Base-by-base conservation (phyloP, 2,329 filamentous ascomycete genomes). In the Endothia cerciana region DNA sequence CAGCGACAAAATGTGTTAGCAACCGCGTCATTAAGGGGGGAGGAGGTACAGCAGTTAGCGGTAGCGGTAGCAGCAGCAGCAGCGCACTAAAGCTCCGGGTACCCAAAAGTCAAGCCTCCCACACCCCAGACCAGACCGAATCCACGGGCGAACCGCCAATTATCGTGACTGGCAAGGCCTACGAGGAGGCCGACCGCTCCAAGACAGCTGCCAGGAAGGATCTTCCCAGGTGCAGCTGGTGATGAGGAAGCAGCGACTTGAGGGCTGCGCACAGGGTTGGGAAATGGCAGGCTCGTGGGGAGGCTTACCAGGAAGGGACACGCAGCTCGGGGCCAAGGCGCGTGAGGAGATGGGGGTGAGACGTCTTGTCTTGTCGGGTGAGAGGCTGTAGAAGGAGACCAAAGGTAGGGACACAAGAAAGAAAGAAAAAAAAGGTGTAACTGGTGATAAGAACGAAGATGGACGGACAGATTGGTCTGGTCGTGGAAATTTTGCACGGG, bases 281-380 rank as follows among this genome's bases (percentile, higher is more conserved):
- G 57, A 28, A n/a, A 59, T 41, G 22, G 25, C 36, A 28, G 38
- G n/a, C n/a, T 43, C 8, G 36, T n/a, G 13, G 36, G 36, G 11
- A 25, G n/a, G 63, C 66, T 19, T 66, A 68, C 66, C 66, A 66
- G 61, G 61, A 68, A 68, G 64, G 64, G 61, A 68, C 66, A 68
- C 66, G 64, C 66, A 64, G 66, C 66, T 68, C 47, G 59, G n/a
- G 64, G 58, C 40, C 51, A 59, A 68, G 55, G 65, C 59, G 60
- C 57, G 60, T 63, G 28, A 60, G 58, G 28, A 33, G 51, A 56
- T 38, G 8, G 33, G 19, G 60, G 25, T 56, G 49, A 22, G 51
- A 63, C 49, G 60, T 22, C 49, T 63, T 13, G 40, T 43, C 49
- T 43, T 63, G 60, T 33, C 40, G 60, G 25, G 38, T 41, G 6